Conservation (phyloP, 2,329 filamentous ascomycete species). For the Fusarium decemcellulare region DNA sequence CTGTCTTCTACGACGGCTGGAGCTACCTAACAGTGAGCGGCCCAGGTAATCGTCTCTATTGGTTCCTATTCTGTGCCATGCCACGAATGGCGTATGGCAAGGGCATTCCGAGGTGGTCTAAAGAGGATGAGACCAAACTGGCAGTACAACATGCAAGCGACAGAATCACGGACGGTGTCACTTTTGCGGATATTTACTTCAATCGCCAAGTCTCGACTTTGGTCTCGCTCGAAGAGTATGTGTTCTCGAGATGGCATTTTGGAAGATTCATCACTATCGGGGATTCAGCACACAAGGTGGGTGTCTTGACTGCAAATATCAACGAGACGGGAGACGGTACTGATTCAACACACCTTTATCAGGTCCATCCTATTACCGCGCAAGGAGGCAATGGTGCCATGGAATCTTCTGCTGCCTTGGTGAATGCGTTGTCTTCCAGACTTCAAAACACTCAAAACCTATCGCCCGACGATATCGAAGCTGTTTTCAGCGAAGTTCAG, state of each 20-base stretch:
- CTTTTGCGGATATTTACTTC: not conserved
- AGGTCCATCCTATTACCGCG: not conserved
- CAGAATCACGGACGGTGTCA: not conserved
- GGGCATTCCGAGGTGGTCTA: not conserved
- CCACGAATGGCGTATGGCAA: not conserved
- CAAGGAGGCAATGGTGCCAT: not conserved
- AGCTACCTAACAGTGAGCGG: not conserved
- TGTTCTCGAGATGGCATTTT: slow-evolving; percentile 19
- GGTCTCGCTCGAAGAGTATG: slow-evolving; percentile 10
- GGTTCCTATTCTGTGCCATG: not conserved
- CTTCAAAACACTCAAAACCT: too few species aligned
- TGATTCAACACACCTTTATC: not conserved
- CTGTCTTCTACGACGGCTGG: not conserved
- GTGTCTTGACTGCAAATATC: not conserved
- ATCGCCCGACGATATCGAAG: too few species aligned
- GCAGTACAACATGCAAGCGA: not conserved
- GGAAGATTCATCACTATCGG: slow-evolving; percentile 11
- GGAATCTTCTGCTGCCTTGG: not conserved
- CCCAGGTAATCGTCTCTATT: not conserved
- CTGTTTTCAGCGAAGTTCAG: too few species aligned
- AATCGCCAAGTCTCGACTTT: not conserved
- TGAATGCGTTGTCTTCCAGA: not conserved
- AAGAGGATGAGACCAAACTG: not conserved
- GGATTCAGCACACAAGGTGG: slow-evolving; percentile 24
- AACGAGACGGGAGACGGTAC: not conserved